Percentiles rank a stretch among this genome's conserved stretches.
phyloP scores from a whole-genome alignment of 2,329 filamentous ascomycete species.

The Xylaria sp. region DNA sequence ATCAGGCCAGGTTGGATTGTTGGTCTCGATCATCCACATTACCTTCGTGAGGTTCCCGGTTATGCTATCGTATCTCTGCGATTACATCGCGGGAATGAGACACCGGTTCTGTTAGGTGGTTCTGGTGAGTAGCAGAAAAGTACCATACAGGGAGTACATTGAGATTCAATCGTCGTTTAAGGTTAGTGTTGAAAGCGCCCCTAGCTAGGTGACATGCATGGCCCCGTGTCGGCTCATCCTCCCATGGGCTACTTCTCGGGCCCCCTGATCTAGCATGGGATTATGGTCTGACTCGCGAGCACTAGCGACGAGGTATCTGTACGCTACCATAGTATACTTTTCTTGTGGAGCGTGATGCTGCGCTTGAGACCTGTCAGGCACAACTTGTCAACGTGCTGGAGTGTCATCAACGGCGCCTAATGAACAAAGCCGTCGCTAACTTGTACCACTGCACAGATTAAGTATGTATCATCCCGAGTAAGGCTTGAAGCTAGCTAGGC shows the following conservation, averaged over 20 bases:
- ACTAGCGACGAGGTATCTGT: conserved; percentile 19
- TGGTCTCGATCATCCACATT: background rate
- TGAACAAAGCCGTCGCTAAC: conserved; percentile 19
- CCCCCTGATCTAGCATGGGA: conserved; percentile 27
- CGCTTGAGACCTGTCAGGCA: conserved; percentile 30
- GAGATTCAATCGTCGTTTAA: conserved; percentile 26
- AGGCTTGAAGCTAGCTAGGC: conserved; percentile 30
- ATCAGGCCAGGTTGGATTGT: background rate
- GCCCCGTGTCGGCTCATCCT: conserved; percentile 41
- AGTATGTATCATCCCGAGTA: conserved; percentile 27
- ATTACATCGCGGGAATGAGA: conserved; percentile 15
- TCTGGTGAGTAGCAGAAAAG: conserved; percentile 29
- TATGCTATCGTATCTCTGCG: background rate
- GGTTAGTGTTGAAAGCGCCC: conserved; percentile 20
- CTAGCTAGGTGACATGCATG: conserved; percentile 35
- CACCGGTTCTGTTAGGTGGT: background rate
- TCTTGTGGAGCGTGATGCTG: conserved; percentile 19
- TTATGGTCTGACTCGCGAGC: conserved; percentile 31
- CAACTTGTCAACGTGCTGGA: conserved; percentile 28
- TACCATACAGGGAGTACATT: conserved; percentile 30
- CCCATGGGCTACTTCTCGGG: conserved; percentile 35
- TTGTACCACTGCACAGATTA: conserved; percentile 15
- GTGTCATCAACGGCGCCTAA: conserved; percentile 30
- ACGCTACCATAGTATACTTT: background rate
- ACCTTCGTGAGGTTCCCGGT: background rate